Evolutionary conservation across 495 filamentous ascomycete species (phyloP).

Genomic region (Penicillium robsamsonii): DNA sequence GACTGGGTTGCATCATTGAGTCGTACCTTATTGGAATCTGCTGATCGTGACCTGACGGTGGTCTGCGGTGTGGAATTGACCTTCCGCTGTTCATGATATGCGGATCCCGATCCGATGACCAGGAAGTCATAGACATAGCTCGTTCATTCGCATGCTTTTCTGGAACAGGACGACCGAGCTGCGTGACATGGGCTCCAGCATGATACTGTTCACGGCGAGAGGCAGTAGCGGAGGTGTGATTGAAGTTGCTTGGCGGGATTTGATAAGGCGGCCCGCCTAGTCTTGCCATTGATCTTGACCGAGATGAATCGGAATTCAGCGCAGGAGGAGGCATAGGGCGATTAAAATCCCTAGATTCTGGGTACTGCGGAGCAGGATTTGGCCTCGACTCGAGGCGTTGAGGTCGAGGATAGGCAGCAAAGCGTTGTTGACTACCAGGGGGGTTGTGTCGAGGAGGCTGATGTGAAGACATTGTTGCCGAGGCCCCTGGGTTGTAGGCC

Average conservation of each 20-base stretch:
- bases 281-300: constrained; percentile 84
- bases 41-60: constrained; percentile 53
- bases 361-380: constrained; percentile 56
- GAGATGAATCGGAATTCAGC: constrained; percentile 68
- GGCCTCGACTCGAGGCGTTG: constrained; percentile 69
- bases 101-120: constrained; percentile 72
- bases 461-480: constrained; percentile 55
- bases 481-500: constrained; percentile 48
- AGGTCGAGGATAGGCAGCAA: constrained; percentile 63
- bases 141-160: constrained; percentile 83
- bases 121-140: constrained; percentile 92
- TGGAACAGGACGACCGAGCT: constrained; percentile 85
- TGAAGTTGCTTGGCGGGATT: constrained; percentile 62
- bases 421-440: constrained; percentile 38
- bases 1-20: constrained; percentile 22
- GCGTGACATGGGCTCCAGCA: constrained; percentile 65
- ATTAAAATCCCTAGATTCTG: constrained; percentile 47
- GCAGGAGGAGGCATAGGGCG: constrained; percentile 61
- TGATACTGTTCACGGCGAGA: constrained; percentile 76
- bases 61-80: constrained; percentile 68
- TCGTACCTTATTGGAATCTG: constrained; percentile 18
- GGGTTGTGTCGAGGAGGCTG: constrained; percentile 60
- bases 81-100: constrained; percentile 86
- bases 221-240: constrained; percentile 64
- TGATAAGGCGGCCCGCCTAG: constrained; percentile 63